Base-by-base conservation (phyloP, 495 filamentous ascomycete species). In the Aspergillus sparsus region DNA sequence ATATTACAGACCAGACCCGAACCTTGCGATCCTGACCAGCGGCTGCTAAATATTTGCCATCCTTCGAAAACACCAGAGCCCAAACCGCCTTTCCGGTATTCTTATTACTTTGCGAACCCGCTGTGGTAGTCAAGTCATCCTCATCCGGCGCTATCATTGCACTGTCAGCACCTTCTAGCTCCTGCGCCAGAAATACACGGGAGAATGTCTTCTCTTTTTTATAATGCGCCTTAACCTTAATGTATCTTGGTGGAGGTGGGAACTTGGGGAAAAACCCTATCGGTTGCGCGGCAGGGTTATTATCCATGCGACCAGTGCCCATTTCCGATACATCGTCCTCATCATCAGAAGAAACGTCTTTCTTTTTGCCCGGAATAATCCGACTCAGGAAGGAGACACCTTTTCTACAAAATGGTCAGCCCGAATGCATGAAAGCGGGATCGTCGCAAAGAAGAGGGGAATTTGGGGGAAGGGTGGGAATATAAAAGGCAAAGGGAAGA, bases 11-110 rank as follows among this genome's bases (percentile, higher is more conserved):
- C 93, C 93, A 99, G 37, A 98, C 84, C 42, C 95, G 81, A 6
- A 99, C 89, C 33, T 93, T 82, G 51, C 83, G 83, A 69, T 98
- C 95, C 63, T 91, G 89, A 3, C 94, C 94, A 11, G 86, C 95
- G 16, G 91, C 89, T 11, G 94, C 94, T 9, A 99, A 78, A 71
- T 93, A 96, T 68, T 82, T 91, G 11, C 94, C 94, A 77, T 98
- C 94, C 49, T 89, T 91, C 62, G 92, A 97, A 63, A 97, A 97
- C 61, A 91, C 89, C 63, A 90, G 83, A 5, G 94, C 88, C 94
- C 94, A 99, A 34, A 96, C 84, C 5, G 94, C 91, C 60, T 72
- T 73, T 41, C 73, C 68, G 59, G 70, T 67, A 8, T 57, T 15
- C 37, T 71, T 73, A 31, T 73, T 68, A 58, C 74, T 76, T 21